Base-by-base conservation (phyloP, 2,329 filamentous ascomycete genomes). In the Epichloe glyceriae region DNA sequence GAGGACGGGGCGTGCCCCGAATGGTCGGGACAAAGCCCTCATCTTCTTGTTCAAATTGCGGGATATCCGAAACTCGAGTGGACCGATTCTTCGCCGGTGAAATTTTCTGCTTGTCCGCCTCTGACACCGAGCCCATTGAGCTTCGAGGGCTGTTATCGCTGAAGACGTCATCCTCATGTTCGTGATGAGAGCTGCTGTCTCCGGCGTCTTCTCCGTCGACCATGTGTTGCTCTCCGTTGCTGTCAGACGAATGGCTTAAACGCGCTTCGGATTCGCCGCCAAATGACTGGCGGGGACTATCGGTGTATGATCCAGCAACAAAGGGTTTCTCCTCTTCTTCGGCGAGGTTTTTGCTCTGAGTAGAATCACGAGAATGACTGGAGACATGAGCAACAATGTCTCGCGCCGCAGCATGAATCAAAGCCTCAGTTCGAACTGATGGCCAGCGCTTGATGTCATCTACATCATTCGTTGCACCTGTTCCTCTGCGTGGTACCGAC, bases 1-100 rank as follows among this genome's bases (percentile, higher is more conserved):
- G 75, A 5, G 81, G 78, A 3, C 84, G 76, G 8, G 75, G 73
- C 7, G 76, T 78, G 7, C 74, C 73, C 49, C 82, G 76, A 20
- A 75, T 70, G n/a, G 76, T 77, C 2, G 76, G 72, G 1, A 74
- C 58, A 53, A 77, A 78, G 15, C 74, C 68, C 0, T 73, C 70
- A 11, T 70, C 67, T 7, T 70, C 67, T 7, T 59, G 58, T 2
- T 73, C 67, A 47, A 69, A 73, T 50, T 74, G 70, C 14, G 75
- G 77, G 40, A 79, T 67, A 39, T 73, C 72, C 0, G 78, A 79
- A 46, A 78, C 70, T 38, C 70, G 58, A 34, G 69, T 68, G 10
- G 70, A 74, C 38, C 61, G 61, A 4, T 51, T 44, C 47, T 54
- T 53, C 37, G 50, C 45, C 2, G 56, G 61, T 7, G 64, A 62